Percentiles rank a stretch among this genome's conserved stretches.
phyloP scores from a whole-genome alignment of 331 rosid genomes.

The Erythrophleum ivorense region DNA sequence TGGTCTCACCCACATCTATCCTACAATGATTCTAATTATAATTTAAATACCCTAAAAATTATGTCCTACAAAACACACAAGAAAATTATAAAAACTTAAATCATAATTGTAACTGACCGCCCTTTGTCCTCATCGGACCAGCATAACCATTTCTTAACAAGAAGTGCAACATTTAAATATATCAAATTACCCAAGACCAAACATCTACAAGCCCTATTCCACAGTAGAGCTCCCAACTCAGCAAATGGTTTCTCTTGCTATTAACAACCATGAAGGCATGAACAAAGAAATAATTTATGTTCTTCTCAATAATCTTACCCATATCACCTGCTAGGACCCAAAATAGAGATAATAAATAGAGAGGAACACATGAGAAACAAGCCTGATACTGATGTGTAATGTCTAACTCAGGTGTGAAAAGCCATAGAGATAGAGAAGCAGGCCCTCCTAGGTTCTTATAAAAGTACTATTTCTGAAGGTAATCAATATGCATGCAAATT shows the following conservation, averaged over 20 bases:
- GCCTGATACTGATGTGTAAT: not conserved
- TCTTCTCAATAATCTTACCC: not conserved
- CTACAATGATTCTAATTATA: no score
- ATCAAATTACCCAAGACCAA: not conserved
- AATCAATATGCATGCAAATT: conserved; percentile 1
- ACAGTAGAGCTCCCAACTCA: conserved; percentile 1
- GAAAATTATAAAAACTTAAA: no score
- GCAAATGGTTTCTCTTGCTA: not conserved
- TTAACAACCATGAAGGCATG: not conserved
- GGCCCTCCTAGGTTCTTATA: conserved; percentile 1
- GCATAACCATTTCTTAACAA: not conserved
- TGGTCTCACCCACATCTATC: no score
- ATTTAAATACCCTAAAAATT: no score
- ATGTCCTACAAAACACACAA: no score
- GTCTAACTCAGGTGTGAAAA: not conserved
- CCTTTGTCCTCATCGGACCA: not conserved
- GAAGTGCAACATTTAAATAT: not conserved
- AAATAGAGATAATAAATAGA: not conserved
- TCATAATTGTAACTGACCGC: not conserved
- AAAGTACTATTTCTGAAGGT: conserved; percentile 1
- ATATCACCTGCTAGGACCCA: not conserved
- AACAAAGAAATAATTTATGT: not conserved
- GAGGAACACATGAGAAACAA: not conserved
- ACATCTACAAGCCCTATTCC: not conserved
- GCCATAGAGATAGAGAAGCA: not conserved